Conservation (phyloP, 345 rosid genomes). For the Brassica napus region Da-Ae NC_063437.1:1106501-1107000, state of each 20-base stretch:
- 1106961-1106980: conserved; percentile 45
- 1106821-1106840: not conserved
- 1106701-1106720: conserved; percentile 44
- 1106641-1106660: conserved; percentile 45
- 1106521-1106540: too few relatives aligned
- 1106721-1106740: conserved; percentile 39
- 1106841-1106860: conserved; percentile 30
- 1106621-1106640: conserved; percentile 1
- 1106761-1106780: conserved; percentile 8
- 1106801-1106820: not conserved
- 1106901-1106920: conserved; percentile 41
- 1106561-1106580: too few relatives aligned
- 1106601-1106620: not conserved
- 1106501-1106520: too few relatives aligned
- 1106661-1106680: conserved; percentile 40
- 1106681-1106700: conserved; percentile 25
- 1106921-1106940: conserved; percentile 37
- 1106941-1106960: conserved; percentile 36
- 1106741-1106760: conserved; percentile 44
- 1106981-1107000: conserved; percentile 39
- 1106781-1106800: conserved; percentile 12
- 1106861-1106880: conserved; percentile 40
- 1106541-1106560: too few relatives aligned
- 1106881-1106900: conserved; percentile 42
- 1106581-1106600: not conserved